Conservation (phyloP, 306 rosid genomes). For the Trifolium dubium region DNA sequence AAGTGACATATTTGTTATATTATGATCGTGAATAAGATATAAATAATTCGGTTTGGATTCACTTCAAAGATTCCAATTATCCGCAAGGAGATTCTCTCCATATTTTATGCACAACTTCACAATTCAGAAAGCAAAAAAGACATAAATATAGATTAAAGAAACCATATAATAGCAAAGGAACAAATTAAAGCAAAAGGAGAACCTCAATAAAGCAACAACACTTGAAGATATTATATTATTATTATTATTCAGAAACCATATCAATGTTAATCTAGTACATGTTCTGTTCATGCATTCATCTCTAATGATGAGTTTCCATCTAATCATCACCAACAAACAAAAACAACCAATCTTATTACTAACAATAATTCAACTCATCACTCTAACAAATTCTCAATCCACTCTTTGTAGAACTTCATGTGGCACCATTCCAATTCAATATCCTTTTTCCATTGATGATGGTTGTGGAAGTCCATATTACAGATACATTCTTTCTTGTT, state of each 20-base stretch:
- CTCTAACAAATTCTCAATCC: constrained; percentile 42
- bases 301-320: constrained; percentile 28
- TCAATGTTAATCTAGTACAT: not conserved
- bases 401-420: constrained; percentile 72
- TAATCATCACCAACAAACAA: constrained; percentile 10
- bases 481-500: constrained; percentile 68
- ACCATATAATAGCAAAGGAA: constrained; percentile 31
- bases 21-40: no score
- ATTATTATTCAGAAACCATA: constrained; percentile 30
- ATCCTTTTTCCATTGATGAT: constrained; percentile 88
- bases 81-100: not conserved
- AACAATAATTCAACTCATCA: constrained; percentile 33
- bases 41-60: no score
- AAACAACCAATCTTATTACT: constrained; percentile 28
- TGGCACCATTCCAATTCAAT: constrained; percentile 71
- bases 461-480: constrained; percentile 95
- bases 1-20: no score
- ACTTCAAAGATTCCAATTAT: not conserved
- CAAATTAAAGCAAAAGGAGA: constrained; percentile 44
- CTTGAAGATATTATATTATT: constrained; percentile 6
- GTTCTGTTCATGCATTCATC: constrained; percentile 2
- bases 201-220: constrained; percentile 35
- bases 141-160: constrained; percentile 16
- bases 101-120: not conserved
- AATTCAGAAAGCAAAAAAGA: not conserved